Base-by-base conservation (phyloP, 257 asterid species). In the Jacaranda copaia region DNA sequence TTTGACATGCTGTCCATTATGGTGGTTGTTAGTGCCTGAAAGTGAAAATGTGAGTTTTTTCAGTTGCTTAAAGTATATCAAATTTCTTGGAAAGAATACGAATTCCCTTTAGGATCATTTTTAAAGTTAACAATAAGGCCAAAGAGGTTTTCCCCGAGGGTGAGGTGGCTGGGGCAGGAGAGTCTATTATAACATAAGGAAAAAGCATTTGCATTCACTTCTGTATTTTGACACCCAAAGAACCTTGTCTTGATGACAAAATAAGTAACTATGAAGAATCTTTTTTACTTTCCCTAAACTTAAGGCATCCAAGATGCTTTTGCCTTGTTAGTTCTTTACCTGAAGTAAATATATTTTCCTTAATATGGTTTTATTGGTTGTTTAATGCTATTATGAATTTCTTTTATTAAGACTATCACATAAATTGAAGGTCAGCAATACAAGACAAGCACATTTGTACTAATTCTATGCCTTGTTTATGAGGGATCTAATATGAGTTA, bases 1-100 rank as follows among this genome's bases (percentile, higher is more conserved):
- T 79, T 68, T 48, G 98, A 92, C 84, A 95, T 82, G 83, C 91
- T 89, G 74, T 91, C 97, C 89, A 86, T 79, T 56, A 90, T 71
- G 60, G 89, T 86, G 78, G 89, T 69, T 59, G 97, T 81, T 75
- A 95, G 89, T 62, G 74, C 90, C 98, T 95, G 91, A 60, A 82
- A 75, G 77, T 18, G 45, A 82, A 13, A 57, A 20, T 70, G 43
- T 15, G 58, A 40, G 16, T 14, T 42, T 2, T 60, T 58, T 65
- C 53, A 8, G 65, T 64, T 49, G 46, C 61, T 62, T 6, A 6
- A 55, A 75, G 18, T 19, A 59, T 53, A 20, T 59, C 49, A 19
- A 63, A 36, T 39, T 69, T 66, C 62, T 14, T 67, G 51, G 43
- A 60, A 14, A 65, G 39, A 40, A 65, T 11, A 13, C 36, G 9